These are phyloP conservation scores for Neurospora cerealis DNA, from an alignment of 495 filamentous ascomycete species.

Conservation along the genomic window DNA sequence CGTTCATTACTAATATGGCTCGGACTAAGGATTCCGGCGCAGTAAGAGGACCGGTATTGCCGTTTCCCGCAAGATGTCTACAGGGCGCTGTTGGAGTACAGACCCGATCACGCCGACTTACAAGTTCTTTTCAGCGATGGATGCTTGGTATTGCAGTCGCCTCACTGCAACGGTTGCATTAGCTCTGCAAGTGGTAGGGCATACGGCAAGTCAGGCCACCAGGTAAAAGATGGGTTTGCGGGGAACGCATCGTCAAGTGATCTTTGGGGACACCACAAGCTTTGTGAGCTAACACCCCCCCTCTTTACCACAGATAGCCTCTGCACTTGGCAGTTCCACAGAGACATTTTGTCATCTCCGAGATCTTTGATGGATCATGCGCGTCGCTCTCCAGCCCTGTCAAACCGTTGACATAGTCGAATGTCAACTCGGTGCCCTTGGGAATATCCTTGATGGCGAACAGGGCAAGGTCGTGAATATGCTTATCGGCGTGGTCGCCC, in stretches of 20 bases:
- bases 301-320: conserved; percentile 51
- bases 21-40: neutral
- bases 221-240: neutral
- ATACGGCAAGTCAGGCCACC: neutral
- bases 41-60: neutral
- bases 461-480: conserved; percentile 77
- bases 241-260: neutral
- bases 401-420: conserved; percentile 65
- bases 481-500: conserved; percentile 61
- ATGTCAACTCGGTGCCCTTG: conserved; percentile 66
- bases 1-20: neutral
- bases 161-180: neutral
- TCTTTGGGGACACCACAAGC: neutral
- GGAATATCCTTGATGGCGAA: conserved; percentile 67
- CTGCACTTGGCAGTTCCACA: conserved; percentile 60
- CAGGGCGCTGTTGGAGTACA: neutral
- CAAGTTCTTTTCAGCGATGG: neutral
- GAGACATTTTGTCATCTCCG: conserved; percentile 49
- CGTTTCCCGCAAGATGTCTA: neutral
- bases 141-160: neutral
- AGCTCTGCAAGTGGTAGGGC: neutral
- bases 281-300: neutral
- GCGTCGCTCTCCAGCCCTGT: conserved; percentile 39
- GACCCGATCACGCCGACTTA: neutral
- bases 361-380: conserved; percentile 35